These are phyloP conservation scores for Artemisia tridentata DNA, from an alignment of 129 eudicot species.

Conservation along the genomic window DNA sequence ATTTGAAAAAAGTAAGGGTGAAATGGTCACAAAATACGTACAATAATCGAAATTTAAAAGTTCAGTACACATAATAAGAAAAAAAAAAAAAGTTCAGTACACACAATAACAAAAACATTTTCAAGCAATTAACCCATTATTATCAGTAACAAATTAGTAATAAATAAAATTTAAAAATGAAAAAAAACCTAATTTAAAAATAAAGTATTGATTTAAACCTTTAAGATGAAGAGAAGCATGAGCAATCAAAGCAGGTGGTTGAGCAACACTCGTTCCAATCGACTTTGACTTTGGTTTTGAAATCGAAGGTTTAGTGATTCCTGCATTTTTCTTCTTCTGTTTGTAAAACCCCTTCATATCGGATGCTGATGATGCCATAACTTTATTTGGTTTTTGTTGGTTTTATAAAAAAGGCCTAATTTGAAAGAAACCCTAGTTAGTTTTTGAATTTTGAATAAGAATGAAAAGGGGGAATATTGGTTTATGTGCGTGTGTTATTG, in stretches of 20 bases:
- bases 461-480: too few relatives aligned
- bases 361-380: slow-evolving; percentile 42
- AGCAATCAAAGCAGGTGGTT: slow-evolving; percentile 64
- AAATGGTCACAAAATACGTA: too few relatives aligned
- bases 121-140: too few relatives aligned
- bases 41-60: too few relatives aligned
- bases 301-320: slow-evolving; percentile 35
- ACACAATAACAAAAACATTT: too few relatives aligned
- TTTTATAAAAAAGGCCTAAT: slow-evolving; percentile 23
- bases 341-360: slow-evolving; percentile 65
- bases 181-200: too few relatives aligned
- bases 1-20: too few relatives aligned
- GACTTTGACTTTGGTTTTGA: slow-evolving; percentile 29
- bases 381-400: background rate
- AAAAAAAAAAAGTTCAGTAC: too few relatives aligned
- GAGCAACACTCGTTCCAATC: slow-evolving; percentile 46
- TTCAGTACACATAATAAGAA: too few relatives aligned
- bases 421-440: slow-evolving; percentile 15
- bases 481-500: too few relatives aligned
- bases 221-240: slow-evolving; percentile 62
- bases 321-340: slow-evolving; percentile 57
- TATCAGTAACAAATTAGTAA: too few relatives aligned
- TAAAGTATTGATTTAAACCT: slow-evolving; percentile 47
- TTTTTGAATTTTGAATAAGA: slow-evolving; percentile 46
- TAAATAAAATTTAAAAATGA: too few relatives aligned